Percentiles rank a stretch among this genome's conserved stretches.
phyloP scores from a whole-genome alignment of 2,329 filamentous ascomycete species.

The Botrytis porri region DNA sequence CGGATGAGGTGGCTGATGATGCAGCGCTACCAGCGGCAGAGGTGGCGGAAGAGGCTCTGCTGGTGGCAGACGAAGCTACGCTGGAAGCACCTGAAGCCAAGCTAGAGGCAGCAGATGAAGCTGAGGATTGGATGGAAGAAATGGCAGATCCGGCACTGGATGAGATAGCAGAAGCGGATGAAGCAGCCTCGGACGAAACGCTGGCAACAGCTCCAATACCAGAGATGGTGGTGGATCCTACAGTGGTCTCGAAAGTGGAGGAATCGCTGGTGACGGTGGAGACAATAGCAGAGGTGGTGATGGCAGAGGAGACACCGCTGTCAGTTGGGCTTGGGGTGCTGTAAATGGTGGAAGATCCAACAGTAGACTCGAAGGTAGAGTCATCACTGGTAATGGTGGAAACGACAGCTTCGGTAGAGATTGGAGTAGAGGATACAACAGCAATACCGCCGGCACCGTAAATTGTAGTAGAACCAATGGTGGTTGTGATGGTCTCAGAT shows the following conservation, averaged over 20 bases:
- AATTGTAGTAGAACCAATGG: constrained; percentile 28
- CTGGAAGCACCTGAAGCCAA: constrained; percentile 23
- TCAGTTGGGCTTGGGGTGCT: constrained; percentile 15
- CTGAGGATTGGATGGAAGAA: constrained; percentile 23
- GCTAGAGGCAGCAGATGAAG: constrained; percentile 24
- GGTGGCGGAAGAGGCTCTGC: constrained; percentile 16
- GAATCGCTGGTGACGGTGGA: constrained; percentile 24
- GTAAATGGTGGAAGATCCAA: constrained; percentile 33
- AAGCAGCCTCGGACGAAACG: constrained; percentile 26
- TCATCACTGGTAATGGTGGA: constrained; percentile 28
- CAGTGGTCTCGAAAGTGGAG: constrained; percentile 24
- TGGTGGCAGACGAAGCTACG: constrained; percentile 15
- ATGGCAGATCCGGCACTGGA: constrained; percentile 29
- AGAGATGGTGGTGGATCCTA: constrained; percentile 29
- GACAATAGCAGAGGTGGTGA: constrained; percentile 24
- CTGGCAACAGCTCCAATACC: constrained; percentile 20
- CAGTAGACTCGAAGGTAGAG: constrained; percentile 29
- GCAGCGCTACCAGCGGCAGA: constrained; percentile 21
- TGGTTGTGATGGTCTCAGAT: constrained; percentile 23
- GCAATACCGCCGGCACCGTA: constrained; percentile 22
- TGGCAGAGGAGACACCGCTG: constrained; percentile 17
- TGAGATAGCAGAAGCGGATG: constrained; percentile 25
- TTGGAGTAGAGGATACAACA: constrained; percentile 18
- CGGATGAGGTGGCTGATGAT: constrained; percentile 4
- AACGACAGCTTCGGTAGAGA: constrained; percentile 32